Percentiles rank a stretch among this genome's conserved stretches.
These are phyloP conservation scores for Moesziomyces sp. DNA, from an alignment of 1,284 basidiomycete genomes.

Conservation along the genomic window DNA sequence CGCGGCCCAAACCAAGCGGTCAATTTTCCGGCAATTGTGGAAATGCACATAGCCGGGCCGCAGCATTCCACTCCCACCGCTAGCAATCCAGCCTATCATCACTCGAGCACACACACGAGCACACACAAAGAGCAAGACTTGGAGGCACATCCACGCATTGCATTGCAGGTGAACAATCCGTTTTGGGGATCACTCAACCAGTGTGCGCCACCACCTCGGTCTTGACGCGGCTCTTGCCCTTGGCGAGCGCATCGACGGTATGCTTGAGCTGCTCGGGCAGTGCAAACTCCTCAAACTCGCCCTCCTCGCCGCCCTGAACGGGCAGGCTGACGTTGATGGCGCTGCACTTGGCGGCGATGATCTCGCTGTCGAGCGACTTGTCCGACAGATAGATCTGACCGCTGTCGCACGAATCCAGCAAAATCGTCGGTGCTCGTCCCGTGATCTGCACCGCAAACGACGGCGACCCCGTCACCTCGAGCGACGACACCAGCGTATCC, in stretches of 20 bases:
- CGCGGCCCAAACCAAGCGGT: not conserved
- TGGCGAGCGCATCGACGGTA: slow-evolving; percentile 76
- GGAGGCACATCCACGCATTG: too few relatives aligned
- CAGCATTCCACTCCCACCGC: too few relatives aligned
- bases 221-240: slow-evolving; percentile 74
- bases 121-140: too few relatives aligned
- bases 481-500: slow-evolving; percentile 88
- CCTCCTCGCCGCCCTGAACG: slow-evolving; percentile 86
- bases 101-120: too few relatives aligned
- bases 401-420: slow-evolving; percentile 92
- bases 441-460: slow-evolving; percentile 94
- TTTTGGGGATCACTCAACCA: slow-evolving; percentile 22
- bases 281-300: slow-evolving; percentile 87
- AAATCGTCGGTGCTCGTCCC: slow-evolving; percentile 87
- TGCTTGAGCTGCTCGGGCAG: slow-evolving; percentile 97
- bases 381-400: slow-evolving; percentile 94
- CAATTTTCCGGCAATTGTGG: not conserved
- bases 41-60: slow-evolving; percentile 7
- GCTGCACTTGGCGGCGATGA: slow-evolving; percentile 94
- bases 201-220: slow-evolving; percentile 63
- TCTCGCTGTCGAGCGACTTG: slow-evolving; percentile 81
- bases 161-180: not conserved
- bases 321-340: slow-evolving; percentile 92
- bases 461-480: slow-evolving; percentile 88
- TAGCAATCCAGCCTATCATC: too few relatives aligned